These are phyloP conservation scores for Zoysia pacifica DNA, from an alignment of 176 grass and related monocot genomes.

Conservation along the genomic window DNA sequence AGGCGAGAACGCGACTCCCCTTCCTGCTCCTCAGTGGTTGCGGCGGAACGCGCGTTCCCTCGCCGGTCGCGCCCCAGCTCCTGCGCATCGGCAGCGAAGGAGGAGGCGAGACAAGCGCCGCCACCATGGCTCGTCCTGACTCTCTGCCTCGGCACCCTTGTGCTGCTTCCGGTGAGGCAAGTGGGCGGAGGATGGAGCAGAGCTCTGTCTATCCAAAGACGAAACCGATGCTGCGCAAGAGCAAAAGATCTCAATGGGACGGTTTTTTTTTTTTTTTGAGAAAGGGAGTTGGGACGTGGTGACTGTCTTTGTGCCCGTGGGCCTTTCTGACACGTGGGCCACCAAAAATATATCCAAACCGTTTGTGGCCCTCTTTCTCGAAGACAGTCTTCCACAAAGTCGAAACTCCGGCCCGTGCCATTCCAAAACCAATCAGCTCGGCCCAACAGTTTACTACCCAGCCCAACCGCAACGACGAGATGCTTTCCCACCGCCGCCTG, in stretches of 20 bases:
- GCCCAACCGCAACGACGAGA: background rate
- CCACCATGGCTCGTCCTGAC: constrained; percentile 39
- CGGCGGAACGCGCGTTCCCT: background rate
- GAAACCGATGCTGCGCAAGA: background rate
- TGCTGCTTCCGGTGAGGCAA: background rate
- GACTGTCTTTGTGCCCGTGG: background rate
- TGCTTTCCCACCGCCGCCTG: background rate
- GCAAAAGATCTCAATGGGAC: constrained; percentile 22
- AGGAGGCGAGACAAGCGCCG: constrained; percentile 49
- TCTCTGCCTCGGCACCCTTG: constrained; percentile 9
- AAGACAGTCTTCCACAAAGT: too few species aligned
- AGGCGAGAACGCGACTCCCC: constrained; percentile 32
- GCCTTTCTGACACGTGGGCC: too few species aligned
- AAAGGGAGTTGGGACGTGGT: background rate
- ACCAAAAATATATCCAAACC: too few species aligned
- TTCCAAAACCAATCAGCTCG: background rate
- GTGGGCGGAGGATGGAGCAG: background rate
- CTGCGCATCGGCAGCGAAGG: constrained; percentile 21
- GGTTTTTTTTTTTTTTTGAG: too few species aligned
- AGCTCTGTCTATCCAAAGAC: background rate
- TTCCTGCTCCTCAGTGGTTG: background rate
- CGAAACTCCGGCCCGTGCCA: background rate
- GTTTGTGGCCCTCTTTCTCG: too few species aligned
- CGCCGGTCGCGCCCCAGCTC: background rate
- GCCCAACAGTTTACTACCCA: constrained; percentile 9